Percentiles rank a stretch among this genome's conserved stretches.
These are phyloP conservation scores for Xylaria sp. DNA, from an alignment of 2,329 filamentous ascomycete genomes.

Conservation along the genomic window DNA sequence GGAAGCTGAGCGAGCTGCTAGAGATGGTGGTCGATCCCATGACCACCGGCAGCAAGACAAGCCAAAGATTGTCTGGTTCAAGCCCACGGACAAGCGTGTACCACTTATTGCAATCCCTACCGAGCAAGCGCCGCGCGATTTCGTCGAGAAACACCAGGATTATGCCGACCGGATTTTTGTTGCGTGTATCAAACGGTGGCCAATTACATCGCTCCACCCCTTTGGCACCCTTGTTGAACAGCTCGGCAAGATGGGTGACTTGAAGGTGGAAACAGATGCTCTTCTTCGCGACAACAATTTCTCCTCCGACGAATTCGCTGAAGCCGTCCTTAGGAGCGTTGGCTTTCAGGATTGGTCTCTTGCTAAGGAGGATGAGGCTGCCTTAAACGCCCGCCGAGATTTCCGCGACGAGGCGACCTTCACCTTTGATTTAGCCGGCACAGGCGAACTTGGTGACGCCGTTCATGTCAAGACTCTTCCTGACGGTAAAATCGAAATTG, in stretches of 20 bases:
- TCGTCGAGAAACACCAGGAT: constrained; percentile 97
- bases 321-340: constrained; percentile 93
- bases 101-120: constrained; percentile 98
- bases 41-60: constrained; percentile 92
- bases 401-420: constrained; percentile 90
- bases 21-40: constrained; percentile 82
- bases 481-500: constrained; percentile 91
- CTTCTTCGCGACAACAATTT: constrained; percentile 99
- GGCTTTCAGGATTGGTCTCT: constrained; percentile 93
- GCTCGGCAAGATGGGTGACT: constrained; percentile 95
- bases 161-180: constrained; percentile 99
- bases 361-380: constrained; percentile 81
- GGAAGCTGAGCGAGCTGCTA: constrained; percentile 91
- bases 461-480: constrained; percentile 87
- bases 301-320: constrained; percentile 95
- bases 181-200: constrained; percentile 99
- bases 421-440: constrained; percentile 90
- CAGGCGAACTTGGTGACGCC: constrained; percentile 89
- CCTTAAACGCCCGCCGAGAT: constrained; percentile 81
- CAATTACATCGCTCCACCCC: constrained; percentile 98
- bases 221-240: constrained; percentile 98
- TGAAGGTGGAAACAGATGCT: constrained; percentile 97
- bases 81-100: constrained; percentile 98
- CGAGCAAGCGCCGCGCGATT: constrained; percentile 95
- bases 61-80: constrained; percentile 99